Evolutionary conservation across 78 protist species (phyloP).

Genomic region (Dictyostelium capitatum): DNA sequence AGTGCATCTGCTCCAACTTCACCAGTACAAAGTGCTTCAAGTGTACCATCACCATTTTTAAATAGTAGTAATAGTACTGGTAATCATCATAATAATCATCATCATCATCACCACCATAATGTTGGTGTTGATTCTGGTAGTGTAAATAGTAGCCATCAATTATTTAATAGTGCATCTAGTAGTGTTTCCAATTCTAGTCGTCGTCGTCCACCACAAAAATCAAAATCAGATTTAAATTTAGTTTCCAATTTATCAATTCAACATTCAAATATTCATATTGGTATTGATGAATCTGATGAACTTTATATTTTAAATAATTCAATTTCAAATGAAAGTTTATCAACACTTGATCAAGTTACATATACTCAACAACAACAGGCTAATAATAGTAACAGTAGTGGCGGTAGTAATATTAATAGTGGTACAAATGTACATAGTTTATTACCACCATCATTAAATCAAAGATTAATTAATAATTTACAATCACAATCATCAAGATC

Average conservation of each 20-base stretch:
- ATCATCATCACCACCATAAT: not conserved
- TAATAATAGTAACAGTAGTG: too few relatives aligned
- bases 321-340: not conserved
- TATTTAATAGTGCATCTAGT: not conserved
- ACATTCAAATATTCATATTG: not conserved
- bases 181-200: not conserved
- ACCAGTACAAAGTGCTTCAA: slow-evolving; percentile 17
- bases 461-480: slow-evolving; percentile 10
- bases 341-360: not conserved
- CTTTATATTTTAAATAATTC: slow-evolving; percentile 19
- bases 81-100: not conserved
- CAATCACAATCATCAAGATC: slow-evolving; percentile 2
- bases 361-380: not conserved
- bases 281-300: slow-evolving; percentile 5
- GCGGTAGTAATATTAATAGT: not conserved
- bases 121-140: not conserved
- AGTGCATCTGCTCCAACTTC: slow-evolving; percentile 69
- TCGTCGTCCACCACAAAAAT: slow-evolving; percentile 70
- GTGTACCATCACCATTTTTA: not conserved
- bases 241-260: not conserved
- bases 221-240: slow-evolving; percentile 61
- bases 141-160: not conserved
- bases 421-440: not conserved
- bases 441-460: slow-evolving; percentile 10
- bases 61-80: not conserved